Percentiles rank a stretch among this genome's conserved stretches.
These are phyloP conservation scores for Fraxinus sp. DNA, from an alignment of 305 asterid species.

Conservation along the genomic window DNA sequence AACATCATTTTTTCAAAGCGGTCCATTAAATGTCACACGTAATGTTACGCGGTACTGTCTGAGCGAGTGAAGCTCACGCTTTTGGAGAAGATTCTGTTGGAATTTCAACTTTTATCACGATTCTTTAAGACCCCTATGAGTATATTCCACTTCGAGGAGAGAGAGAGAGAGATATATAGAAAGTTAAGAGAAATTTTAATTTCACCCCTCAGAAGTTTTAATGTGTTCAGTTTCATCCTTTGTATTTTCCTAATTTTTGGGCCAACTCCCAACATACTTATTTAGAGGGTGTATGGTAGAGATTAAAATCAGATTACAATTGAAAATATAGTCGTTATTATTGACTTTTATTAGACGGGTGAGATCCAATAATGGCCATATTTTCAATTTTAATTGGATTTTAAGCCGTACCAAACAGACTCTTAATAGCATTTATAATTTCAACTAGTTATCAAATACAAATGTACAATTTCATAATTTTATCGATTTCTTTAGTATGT, in stretches of 20 bases:
- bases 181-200: not conserved
- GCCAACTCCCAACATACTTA: not conserved
- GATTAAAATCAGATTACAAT: too few relatives aligned
- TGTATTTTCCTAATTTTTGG: too few relatives aligned
- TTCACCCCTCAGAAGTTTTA: not conserved
- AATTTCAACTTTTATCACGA: slow-evolving; percentile 7
- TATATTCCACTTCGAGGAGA: not conserved
- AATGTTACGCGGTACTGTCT: slow-evolving; percentile 12
- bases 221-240: not conserved
- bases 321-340: too few relatives aligned
- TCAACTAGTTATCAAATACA: not conserved
- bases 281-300: too few relatives aligned
- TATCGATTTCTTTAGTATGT: not conserved
- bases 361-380: too few relatives aligned
- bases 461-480: not conserved
- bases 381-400: too few relatives aligned
- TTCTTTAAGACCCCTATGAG: slow-evolving; percentile 13
- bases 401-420: too few relatives aligned
- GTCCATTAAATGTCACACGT: slow-evolving; percentile 16
- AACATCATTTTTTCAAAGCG: slow-evolving; percentile 1
- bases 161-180: not conserved
- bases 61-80: slow-evolving; percentile 19
- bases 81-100: slow-evolving; percentile 19
- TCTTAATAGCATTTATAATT: not conserved
- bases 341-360: too few relatives aligned